Evolutionary conservation across 2,329 filamentous ascomycete genomes (phyloP).

Genomic region (Fusarium tuaranense): DNA sequence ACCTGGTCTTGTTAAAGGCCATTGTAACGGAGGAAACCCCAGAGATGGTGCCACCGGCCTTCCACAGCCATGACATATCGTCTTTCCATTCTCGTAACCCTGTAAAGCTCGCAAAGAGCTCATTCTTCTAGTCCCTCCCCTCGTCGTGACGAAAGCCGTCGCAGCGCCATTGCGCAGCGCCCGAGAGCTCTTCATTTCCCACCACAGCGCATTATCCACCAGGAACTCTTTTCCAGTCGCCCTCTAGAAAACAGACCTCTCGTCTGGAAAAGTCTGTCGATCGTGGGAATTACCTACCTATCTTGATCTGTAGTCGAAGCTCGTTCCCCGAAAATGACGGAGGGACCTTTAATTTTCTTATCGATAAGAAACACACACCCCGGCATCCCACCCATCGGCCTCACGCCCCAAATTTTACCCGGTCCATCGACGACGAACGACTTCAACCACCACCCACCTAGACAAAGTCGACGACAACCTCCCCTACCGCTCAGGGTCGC

Average conservation of each 20-base stretch:
- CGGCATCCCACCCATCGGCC: conserved; percentile 26
- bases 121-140: conserved; percentile 30
- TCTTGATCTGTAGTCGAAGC: conserved; percentile 6
- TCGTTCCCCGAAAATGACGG: conserved; percentile 29
- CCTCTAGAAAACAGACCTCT: neutral
- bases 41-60: neutral
- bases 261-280: neutral
- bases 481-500: conserved; percentile 10
- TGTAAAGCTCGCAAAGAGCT: conserved; percentile 22
- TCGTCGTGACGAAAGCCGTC: conserved; percentile 24
- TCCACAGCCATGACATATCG: neutral
- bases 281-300: neutral
- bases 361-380: conserved; percentile 40
- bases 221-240: neutral
- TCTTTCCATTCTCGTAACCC: neutral
- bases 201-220: conserved; percentile 34
- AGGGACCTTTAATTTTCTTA: conserved; percentile 36
- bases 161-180: conserved; percentile 39
- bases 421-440: conserved; percentile 23
- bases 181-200: conserved; percentile 40
- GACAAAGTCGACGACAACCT: conserved; percentile 20
- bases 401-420: conserved; percentile 47
- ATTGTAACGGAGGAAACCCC: neutral
- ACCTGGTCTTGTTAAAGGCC: neutral
- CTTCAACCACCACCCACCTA: conserved; percentile 20